Evolutionary conservation across 176 grass and related monocot species (phyloP).

Genomic region (Cocos nucifera): DNA sequence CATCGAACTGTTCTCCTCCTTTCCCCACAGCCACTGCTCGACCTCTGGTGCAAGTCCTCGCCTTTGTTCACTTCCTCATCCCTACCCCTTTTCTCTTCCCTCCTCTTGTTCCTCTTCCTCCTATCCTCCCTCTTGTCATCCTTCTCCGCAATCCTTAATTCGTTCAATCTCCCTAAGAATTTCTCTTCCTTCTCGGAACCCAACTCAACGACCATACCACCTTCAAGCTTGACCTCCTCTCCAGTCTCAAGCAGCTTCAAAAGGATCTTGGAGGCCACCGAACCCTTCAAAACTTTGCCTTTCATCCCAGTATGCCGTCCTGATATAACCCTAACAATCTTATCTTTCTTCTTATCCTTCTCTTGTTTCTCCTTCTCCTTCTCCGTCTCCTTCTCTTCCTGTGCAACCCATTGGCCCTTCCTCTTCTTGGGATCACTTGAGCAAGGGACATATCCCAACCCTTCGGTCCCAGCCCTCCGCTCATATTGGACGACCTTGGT

Average conservation of each 20-base stretch:
- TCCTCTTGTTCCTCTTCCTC: neutral
- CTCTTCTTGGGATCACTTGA: slow-evolving; percentile 61
- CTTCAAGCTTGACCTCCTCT: slow-evolving; percentile 10
- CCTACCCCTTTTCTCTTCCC: neutral
- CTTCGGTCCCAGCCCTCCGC: slow-evolving; percentile 44
- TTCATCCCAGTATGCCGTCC: slow-evolving; percentile 9
- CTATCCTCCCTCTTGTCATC: slow-evolving; percentile 9
- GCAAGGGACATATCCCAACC: slow-evolving; percentile 64
- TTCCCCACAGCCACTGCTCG: slow-evolving; percentile 18
- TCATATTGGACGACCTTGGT: slow-evolving; percentile 58
- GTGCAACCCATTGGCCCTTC: slow-evolving; percentile 13
- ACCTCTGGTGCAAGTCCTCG: neutral
- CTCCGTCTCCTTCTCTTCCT: slow-evolving; percentile 24
- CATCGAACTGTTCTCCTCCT: slow-evolving; percentile 29
- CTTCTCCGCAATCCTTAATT: slow-evolving; percentile 32
- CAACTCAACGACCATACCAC: neutral
- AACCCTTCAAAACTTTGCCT: slow-evolving; percentile 26
- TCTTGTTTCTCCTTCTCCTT: neutral
- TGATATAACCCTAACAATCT: slow-evolving; percentile 9
- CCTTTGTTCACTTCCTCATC: slow-evolving; percentile 8
- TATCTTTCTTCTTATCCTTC: slow-evolving; percentile 10
- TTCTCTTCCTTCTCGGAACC: slow-evolving; percentile 9
- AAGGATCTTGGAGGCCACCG: neutral
- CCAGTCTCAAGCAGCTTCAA: slow-evolving; percentile 12
- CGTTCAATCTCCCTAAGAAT: slow-evolving; percentile 6